Evolutionary conservation across 225 moss, liverwort and hornwort species (phyloP), one percentile per base, ranked within the genome.

Genomic region (Pseudisothecium myosuroides): DNA sequence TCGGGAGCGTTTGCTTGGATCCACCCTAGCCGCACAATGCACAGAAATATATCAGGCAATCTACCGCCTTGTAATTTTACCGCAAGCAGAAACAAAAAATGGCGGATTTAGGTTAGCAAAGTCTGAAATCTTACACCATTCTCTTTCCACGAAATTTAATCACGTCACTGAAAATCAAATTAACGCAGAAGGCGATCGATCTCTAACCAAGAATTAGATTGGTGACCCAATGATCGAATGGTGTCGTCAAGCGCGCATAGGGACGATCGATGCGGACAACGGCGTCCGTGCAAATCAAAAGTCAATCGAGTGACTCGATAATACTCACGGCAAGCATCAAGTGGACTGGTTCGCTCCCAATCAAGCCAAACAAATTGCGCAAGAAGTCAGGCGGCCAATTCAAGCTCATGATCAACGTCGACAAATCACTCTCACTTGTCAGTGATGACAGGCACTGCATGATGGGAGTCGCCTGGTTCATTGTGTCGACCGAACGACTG

Each of bases 401-500:
- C 54, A 37, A 79, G 83, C 83, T 83, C 65, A 86, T 87, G 62
- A 85, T 83, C 83, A 66, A 65, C 86, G 85, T 61, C 74, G 89
- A 85, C 85, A 90, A 85, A 76, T 41, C 49, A 36, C 84, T 76
- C 49, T 31, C 59, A n/a, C 7, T 19, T 60, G 65, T 71, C 91
- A 90, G 85, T 56, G 76, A 86, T 32, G 14, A 69, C 59, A 68
- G 36, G 66, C 81, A 22, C 34, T 73, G 54, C 76, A 88, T 91
- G 86, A 91, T 91, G 83, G 34, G 64, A 83, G 88, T 18, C 66
- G 28, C 52, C 79, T 88, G 88, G 92, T 61, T 89, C 86, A 89
- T 54, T 16, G 36, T 91, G 91, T 93, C 91, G 91, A 88, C 91
- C 63, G 52, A 88, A 76, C 90, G 62, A 88, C 93, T 91, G 85